Evolutionary conservation across 257 asterid genomes (phyloP), one percentile per base, ranked within the genome.

Genomic region (Echium plantagineum): DNA sequence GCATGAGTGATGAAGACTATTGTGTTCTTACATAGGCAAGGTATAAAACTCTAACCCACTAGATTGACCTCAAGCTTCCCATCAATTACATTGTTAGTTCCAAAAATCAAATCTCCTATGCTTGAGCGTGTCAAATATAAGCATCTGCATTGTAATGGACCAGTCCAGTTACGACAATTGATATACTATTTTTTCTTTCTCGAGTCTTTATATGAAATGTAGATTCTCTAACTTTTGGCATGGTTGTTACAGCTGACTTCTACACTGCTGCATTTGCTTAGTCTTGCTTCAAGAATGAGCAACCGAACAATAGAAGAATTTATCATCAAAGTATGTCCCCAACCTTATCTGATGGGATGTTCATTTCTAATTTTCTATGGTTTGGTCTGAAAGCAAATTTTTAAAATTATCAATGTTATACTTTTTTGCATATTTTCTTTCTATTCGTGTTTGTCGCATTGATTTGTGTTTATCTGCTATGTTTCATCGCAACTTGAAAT

Each of bases 181-280:
- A 30, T 58, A 42, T 69, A 15, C 47, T 17, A 8, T 52, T 8
- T 53, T 56, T 12, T 21, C 7, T 24, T 56, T 9, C 13, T 20
- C 6, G n/a, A 9, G 22, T 31, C 38, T 13, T 13, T 56, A 24
- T 56, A 12, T 24, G 6, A 22, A 3, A 55, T 19, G 4, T 42
- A 42, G n/a, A 19, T 20, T 55, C 26, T 55, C 26, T 12, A 21
- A 55, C 21, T 26, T 35, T 62, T 47, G 28, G n/a, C 48, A 60
- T 72, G 54, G 38, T 67, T 66, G 61, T 69, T 72, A 65, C 95
- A 90, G 98, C 64, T 90, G 75, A 87, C 98, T 62, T 81, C 95
- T 57, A 90, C 96, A 65, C 75, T 82, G 94, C 64, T 90, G 79
- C 98, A 90, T 74, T 74, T 90, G 67, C 85, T 90, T 72, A 76